phyloP scores from a whole-genome alignment of 208 protist genomes.

The Trichomonas gallinae region DNA sequence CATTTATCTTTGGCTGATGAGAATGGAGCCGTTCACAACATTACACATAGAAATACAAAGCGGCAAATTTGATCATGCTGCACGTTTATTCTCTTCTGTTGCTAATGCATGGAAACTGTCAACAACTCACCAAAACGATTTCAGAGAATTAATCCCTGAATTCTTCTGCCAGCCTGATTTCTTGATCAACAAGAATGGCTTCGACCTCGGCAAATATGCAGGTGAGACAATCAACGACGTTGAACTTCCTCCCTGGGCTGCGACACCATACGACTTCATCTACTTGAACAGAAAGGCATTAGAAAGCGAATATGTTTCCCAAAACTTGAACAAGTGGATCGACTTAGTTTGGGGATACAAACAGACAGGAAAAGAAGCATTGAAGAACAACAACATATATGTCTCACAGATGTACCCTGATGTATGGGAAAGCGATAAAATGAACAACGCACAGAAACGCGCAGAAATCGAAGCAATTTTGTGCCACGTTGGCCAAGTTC shows the following conservation, averaged over 20 bases:
- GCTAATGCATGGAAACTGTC: background rate
- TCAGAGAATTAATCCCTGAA: constrained; percentile 47
- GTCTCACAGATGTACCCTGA: background rate
- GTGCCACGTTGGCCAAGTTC: constrained; percentile 1
- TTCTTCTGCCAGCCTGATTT: constrained; percentile 50
- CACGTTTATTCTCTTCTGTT: background rate
- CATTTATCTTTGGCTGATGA: background rate
- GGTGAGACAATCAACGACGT: background rate
- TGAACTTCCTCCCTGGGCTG: background rate
- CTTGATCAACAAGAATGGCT: constrained; percentile 40
- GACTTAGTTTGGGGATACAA: background rate
- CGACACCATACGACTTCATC: background rate
- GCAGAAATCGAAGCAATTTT: background rate
- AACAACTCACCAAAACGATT: background rate
- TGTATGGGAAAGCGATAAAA: background rate
- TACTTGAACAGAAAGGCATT: background rate
- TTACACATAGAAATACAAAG: background rate
- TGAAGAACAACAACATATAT: background rate
- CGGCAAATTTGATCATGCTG: background rate
- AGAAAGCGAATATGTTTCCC: background rate
- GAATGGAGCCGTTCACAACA: background rate
- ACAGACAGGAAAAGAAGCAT: background rate
- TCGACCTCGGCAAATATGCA: constrained; percentile 37
- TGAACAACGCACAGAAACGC: background rate
- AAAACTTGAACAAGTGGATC: background rate